Evolutionary conservation across 1,284 basidiomycete species (phyloP), one percentile per base, ranked within the genome.

Genomic region (Irpex lacteus): DNA sequence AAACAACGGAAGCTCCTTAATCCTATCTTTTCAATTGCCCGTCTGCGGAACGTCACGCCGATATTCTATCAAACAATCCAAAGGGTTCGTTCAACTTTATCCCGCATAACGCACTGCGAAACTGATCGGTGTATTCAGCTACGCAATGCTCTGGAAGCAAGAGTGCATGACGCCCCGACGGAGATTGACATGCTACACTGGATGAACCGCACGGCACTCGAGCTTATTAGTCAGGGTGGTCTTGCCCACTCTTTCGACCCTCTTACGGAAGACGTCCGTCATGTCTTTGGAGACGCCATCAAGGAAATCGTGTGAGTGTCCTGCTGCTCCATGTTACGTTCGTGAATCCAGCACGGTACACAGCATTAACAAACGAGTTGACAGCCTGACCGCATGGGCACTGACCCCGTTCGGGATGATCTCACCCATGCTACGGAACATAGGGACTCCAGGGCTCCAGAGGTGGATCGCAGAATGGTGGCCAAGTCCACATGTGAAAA

Each of bases 201-300:
- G 73, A 74, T 74, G 70, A 71, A 69, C 13, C 73, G 75, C 57
- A 70, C 73, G 9, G 73, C 77, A 8, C 70, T 79, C n/a, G 77
- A 79, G 66, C 69, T 75, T 7, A 70, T 79, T 60, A 75, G 75
- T 6, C 76, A 77, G 61, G 76, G 71, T 5, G 76, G 75, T 0
- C 68, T 78, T 5, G 77, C 76, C 1, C 75, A 78, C 64, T 73
- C 76, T 5, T 78, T 79, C 66, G 70, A 75, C 61, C 69, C 74
- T 4, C 69, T 78, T 18, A 66, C 66, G 18, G 62, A 66, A 2
- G 68, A 72, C 21, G 62, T 60, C 11, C 59, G 65, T 2, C 70
- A 75, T 60, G 63, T 65, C n/a, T 75, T 70, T 52, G 70, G 70
- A 3, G 66, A 72, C 13, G 67, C 76, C 1, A 59, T 78, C 18